These are phyloP conservation scores for Glebionis coronaria DNA, from an alignment of 129 eudicot genomes.

Conservation along the genomic window DNA sequence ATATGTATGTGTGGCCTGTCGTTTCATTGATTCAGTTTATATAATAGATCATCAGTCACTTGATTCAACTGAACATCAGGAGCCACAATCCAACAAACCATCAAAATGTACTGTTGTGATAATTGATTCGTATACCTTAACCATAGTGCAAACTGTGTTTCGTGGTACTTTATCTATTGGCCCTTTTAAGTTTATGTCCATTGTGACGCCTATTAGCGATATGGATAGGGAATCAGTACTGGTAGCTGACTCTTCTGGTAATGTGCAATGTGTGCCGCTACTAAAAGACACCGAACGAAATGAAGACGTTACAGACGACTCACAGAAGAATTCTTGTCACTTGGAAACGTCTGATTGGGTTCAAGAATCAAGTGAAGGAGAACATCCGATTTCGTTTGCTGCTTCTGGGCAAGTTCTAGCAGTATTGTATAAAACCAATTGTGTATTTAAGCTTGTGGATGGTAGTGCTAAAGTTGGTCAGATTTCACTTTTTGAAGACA, in stretches of 20 bases:
- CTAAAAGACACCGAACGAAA: constrained; percentile 45
- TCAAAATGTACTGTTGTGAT: constrained; percentile 68
- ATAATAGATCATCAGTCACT: constrained; percentile 38
- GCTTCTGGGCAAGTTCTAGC: constrained; percentile 59
- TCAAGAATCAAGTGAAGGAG: constrained; percentile 50
- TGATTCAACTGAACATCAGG: constrained; percentile 38
- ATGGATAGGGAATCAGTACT: constrained; percentile 56
- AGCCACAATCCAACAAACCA: constrained; percentile 38
- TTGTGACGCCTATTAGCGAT: constrained; percentile 51
- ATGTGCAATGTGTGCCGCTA: constrained; percentile 54
- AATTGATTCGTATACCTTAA: constrained; percentile 75
- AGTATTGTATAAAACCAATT: constrained; percentile 49
- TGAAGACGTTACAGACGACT: constrained; percentile 31
- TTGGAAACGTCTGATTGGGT: constrained; percentile 35
- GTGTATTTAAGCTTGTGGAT: constrained; percentile 57
- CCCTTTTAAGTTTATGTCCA: constrained; percentile 68
- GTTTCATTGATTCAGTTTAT: constrained; percentile 41
- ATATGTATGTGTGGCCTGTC: constrained; percentile 84
- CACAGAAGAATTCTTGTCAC: constrained; percentile 31
- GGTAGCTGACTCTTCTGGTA: constrained; percentile 75
- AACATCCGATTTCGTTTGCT: constrained; percentile 52
- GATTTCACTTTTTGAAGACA: constrained; percentile 45
- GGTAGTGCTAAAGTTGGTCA: constrained; percentile 58
- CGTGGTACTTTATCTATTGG: constrained; percentile 75
- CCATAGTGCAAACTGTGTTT: constrained; percentile 77